These are phyloP conservation scores for Elongisporangium prolatum DNA, from an alignment of 352 stramenopile genomes.

Conservation along the genomic window DNA sequence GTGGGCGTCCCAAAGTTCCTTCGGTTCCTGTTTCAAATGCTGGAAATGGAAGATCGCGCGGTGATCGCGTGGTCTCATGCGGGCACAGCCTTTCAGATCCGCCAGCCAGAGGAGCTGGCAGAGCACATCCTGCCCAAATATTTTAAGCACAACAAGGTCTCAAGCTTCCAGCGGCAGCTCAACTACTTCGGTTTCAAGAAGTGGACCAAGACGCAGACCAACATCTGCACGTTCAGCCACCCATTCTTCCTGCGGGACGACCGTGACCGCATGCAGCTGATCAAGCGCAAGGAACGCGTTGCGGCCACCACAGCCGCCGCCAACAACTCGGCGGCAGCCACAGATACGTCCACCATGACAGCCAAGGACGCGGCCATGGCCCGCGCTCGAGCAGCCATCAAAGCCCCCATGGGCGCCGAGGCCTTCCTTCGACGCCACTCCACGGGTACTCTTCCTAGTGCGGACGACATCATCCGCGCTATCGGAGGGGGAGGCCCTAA, in stretches of 20 bases:
- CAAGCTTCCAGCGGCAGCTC: conserved; percentile 70
- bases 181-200: conserved; percentile 86
- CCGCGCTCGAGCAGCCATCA: not conserved
- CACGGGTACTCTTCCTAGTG: conserved; percentile 34
- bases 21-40: conserved; percentile 62
- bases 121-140: conserved; percentile 58
- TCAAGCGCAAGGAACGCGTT: conserved; percentile 61
- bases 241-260: conserved; percentile 56
- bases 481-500: not conserved
- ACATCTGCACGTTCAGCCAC: conserved; percentile 71
- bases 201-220: conserved; percentile 77
- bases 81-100: conserved; percentile 71
- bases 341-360: not conserved
- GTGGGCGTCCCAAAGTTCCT: conserved; percentile 69
- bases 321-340: not conserved
- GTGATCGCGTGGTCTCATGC: conserved; percentile 66
- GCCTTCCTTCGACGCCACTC: conserved; percentile 36
- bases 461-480: conserved; percentile 3
- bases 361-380: not conserved
- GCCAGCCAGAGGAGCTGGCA: conserved; percentile 50
- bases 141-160: conserved; percentile 82
- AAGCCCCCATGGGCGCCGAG: conserved; percentile 23
- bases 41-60: conserved; percentile 48
- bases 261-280: conserved; percentile 67
- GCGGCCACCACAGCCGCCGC: not conserved